Base-by-base conservation (phyloP, 208 protist genomes). In the Trypanosoma lewisi region DNA sequence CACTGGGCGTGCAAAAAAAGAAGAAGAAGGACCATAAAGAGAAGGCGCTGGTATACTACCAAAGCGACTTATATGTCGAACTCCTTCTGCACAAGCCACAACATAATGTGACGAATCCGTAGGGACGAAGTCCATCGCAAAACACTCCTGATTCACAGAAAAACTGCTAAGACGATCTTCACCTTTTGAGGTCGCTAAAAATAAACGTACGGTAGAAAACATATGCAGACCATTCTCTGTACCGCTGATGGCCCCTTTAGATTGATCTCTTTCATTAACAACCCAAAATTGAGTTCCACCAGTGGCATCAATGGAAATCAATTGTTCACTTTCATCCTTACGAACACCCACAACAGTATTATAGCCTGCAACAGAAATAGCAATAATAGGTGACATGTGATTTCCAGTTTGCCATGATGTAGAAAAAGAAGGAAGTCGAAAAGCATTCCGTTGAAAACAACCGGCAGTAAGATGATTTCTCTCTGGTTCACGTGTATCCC, bases 401-500 rank as follows among this genome's bases (percentile, higher is more conserved):
- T 88, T 82, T 28, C 87, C 84, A 21, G 66, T 31, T 56, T 89
- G 77, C 88, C 84, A 91, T 39, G 73, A 77, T 41, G 84, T 84
- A 41, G 59, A 68, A 73, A 86, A 91, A n/a, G 88, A 91, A 19
- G 88, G 84, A 42, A 90, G 70, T 12, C 82, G 76, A 33, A 78
- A 81, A 14, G 74, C 65, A 4, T 82, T 37, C 0, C 48, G n/a
- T 69, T 83, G 52, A 67, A 69, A 77, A 28, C 73, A 65, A 23
- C 81, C 85, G 11, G 77, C 80, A 9, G 69, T 63, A 39, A 77
- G 52, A 77, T 94, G 88, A 37, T 85, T 75, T 21, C 75, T 67
- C 54, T 91, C 88, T 4, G 84, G 76, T 75, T 94, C 88, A 23
- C 80, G 88, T 36, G 78, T 54, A 55, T 87, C 87, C 88, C 88